phyloP scores from a whole-genome alignment of 192 early-diverging fungal species.

The Umbelopsis sp. region DNA sequence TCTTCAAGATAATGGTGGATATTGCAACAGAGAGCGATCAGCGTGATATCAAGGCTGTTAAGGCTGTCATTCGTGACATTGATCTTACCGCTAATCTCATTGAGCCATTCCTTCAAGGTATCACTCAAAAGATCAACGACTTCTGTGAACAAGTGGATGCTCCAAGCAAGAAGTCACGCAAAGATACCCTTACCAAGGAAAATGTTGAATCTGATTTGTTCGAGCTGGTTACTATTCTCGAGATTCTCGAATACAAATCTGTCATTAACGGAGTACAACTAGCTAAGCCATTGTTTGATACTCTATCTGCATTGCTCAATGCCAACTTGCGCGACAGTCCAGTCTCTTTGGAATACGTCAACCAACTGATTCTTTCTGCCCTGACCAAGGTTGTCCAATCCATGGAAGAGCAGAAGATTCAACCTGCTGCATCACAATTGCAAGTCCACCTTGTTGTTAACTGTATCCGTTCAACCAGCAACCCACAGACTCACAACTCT shows the following conservation, averaged over 20 bases:
- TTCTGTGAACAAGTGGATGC: neutral
- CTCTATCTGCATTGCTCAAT: constrained; percentile 67
- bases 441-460: constrained; percentile 88
- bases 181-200: constrained; percentile 19
- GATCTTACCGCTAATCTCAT: constrained; percentile 35
- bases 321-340: constrained; percentile 48
- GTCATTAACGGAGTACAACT: constrained; percentile 55
- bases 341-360: constrained; percentile 80
- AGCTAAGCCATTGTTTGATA: constrained; percentile 70
- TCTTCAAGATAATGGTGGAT: constrained; percentile 56
- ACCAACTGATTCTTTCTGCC: constrained; percentile 81
- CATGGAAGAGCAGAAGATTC: constrained; percentile 33
- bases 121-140: constrained; percentile 10
- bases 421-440: constrained; percentile 67
- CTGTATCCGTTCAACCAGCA: constrained; percentile 85
- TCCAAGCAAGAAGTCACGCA: constrained; percentile 16
- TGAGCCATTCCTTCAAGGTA: constrained; percentile 13
- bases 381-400: constrained; percentile 59
- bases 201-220: constrained; percentile 48
- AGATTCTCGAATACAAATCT: constrained; percentile 71
- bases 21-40: constrained; percentile 56
- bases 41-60: constrained; percentile 48
- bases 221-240: constrained; percentile 69
- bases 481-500: constrained; percentile 95
- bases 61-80: constrained; percentile 48